Percentiles rank a stretch among this genome's conserved stretches.
phyloP scores from a whole-genome alignment of 305 asterid species.

The Rubia peregrina region DNA sequence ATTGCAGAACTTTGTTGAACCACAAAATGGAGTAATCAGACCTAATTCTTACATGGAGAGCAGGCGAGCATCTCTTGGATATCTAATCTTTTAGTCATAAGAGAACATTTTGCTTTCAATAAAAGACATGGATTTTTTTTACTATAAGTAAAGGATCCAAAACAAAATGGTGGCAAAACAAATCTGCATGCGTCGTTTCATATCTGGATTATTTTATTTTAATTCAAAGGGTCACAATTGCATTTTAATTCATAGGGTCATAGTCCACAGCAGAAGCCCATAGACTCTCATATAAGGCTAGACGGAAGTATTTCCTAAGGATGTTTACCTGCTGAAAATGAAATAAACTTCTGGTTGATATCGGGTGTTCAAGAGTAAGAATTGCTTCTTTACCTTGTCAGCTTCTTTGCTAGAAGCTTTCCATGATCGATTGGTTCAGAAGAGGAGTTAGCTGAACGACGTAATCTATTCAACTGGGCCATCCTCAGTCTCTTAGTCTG shows the following conservation, averaged over 20 bases:
- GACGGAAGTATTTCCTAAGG: neutral
- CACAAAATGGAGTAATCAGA: neutral
- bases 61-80: neutral
- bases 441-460: conserved; percentile 21
- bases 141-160: neutral
- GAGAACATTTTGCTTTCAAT: neutral
- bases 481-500: conserved; percentile 82
- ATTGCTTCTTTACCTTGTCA: conserved; percentile 45
- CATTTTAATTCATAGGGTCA: neutral
- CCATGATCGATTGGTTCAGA: conserved; percentile 46
- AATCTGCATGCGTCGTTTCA: neutral
- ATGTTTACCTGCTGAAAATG: neutral
- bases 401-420: conserved; percentile 52
- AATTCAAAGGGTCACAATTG: neutral
- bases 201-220: neutral
- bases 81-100: neutral
- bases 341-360: neutral
- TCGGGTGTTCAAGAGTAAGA: neutral
- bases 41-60: neutral
- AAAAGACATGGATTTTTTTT: neutral
- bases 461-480: conserved; percentile 51
- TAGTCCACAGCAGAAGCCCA: neutral
- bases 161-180: neutral
- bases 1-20: neutral
- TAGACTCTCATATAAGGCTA: neutral